A percentile compares a stretch with the other conserved stretches of the same genome.
These are phyloP conservation scores for Breviolum minutum DNA, from an alignment of 73 alveolate species.

Conservation along the genomic window DNA sequence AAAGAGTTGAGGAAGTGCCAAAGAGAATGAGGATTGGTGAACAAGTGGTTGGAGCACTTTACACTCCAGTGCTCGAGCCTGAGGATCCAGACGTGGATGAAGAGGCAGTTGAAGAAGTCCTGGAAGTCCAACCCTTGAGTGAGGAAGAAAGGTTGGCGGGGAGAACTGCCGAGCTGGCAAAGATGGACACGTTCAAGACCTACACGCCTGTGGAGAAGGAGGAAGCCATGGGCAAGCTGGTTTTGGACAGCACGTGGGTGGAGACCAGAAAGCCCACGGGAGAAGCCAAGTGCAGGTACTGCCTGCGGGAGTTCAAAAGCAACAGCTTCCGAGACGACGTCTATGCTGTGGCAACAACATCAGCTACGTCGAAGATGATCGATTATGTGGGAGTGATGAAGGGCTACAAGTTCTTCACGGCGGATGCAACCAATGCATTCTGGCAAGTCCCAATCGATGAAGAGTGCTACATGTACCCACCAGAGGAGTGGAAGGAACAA, in stretches of 20 bases:
- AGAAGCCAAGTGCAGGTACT: background rate
- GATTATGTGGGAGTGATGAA: slow-evolving; percentile 2
- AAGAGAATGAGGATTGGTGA: background rate
- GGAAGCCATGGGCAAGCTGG: background rate
- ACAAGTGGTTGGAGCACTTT: background rate
- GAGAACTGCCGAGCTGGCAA: background rate
- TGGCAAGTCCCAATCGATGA: slow-evolving; percentile 52
- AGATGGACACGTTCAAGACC: slow-evolving; percentile 14
- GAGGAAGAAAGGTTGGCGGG: background rate
- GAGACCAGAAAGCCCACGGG: background rate
- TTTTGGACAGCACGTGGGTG: slow-evolving; percentile 34
- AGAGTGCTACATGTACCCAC: slow-evolving; percentile 46
- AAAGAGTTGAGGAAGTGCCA: background rate
- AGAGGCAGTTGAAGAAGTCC: background rate
- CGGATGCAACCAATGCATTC: slow-evolving; percentile 39
- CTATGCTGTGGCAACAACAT: slow-evolving; percentile 5
- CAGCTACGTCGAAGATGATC: background rate
- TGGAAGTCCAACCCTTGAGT: background rate
- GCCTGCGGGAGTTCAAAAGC: slow-evolving; percentile 34
- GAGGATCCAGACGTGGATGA: background rate
- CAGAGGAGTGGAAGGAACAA: slow-evolving; percentile 4
- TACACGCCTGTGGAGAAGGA: background rate
- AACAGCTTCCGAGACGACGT: background rate
- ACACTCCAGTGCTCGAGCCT: background rate
- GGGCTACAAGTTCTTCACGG: slow-evolving; percentile 1